A percentile compares a stretch with the other conserved stretches of the same genome.
phyloP scores from a whole-genome alignment of 2,329 filamentous ascomycete species.

The Pseudocercospora musae region DNA sequence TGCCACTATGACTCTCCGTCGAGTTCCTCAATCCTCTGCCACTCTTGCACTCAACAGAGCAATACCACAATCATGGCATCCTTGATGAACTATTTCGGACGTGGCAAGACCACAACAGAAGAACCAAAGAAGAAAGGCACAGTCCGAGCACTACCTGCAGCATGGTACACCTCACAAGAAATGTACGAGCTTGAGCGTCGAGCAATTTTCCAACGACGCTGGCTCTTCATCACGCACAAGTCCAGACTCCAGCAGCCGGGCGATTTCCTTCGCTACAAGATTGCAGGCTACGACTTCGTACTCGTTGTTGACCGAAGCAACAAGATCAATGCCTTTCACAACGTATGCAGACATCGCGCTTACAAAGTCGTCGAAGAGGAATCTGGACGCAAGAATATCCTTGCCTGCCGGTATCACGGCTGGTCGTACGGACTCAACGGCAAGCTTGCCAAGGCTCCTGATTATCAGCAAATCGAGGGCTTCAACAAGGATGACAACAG shows the following conservation, averaged over 20 bases:
- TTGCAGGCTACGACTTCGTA: slow-evolving; percentile 26
- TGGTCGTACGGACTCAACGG: slow-evolving; percentile 60
- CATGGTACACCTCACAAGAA: slow-evolving; percentile 43
- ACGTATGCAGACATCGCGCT: slow-evolving; percentile 48
- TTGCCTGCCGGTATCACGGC: slow-evolving; percentile 60
- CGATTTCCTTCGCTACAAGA: slow-evolving; percentile 25
- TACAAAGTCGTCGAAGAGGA: slow-evolving; percentile 55
- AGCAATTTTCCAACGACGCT: slow-evolving; percentile 41
- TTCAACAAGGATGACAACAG: slow-evolving; percentile 57
- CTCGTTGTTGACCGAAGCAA: slow-evolving; percentile 20
- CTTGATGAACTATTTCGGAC: slow-evolving; percentile 10
- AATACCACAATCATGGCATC: slow-evolving; percentile 4
- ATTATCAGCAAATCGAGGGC: slow-evolving; percentile 53
- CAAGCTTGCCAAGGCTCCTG: slow-evolving; percentile 57
- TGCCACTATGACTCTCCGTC: neutral
- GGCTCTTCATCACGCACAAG: slow-evolving; percentile 35
- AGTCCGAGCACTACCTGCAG: slow-evolving; percentile 39
- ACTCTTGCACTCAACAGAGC: neutral
- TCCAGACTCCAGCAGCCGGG: slow-evolving; percentile 27
- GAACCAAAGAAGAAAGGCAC: slow-evolving; percentile 13
- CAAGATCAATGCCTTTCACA: slow-evolving; percentile 43
- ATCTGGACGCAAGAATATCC: slow-evolving; percentile 50
- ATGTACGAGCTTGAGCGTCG: slow-evolving; percentile 47
- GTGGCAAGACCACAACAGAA: neutral
- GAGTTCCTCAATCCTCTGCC: neutral